A percentile compares a stretch with the other conserved stretches of the same genome.
These are phyloP conservation scores for Alternaria triticimaculans DNA, from an alignment of 2,329 filamentous ascomycete species.

Conservation along the genomic window DNA sequence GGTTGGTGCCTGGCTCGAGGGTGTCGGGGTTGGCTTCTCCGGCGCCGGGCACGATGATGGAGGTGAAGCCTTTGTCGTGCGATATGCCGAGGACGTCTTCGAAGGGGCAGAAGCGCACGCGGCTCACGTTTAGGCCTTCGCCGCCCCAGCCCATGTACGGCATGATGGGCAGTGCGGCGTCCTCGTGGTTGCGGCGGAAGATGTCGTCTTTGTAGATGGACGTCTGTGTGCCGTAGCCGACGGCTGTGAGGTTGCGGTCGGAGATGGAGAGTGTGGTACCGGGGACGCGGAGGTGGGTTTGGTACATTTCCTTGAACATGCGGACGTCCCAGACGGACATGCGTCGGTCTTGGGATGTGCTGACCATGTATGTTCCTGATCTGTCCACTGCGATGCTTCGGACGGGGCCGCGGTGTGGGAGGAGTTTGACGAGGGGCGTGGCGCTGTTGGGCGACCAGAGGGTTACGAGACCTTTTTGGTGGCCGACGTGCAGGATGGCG, in stretches of 20 bases:
- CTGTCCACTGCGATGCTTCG: conserved; percentile 84
- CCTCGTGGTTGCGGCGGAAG: conserved; percentile 77
- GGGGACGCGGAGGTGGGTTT: conserved; percentile 77
- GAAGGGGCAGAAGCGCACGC: conserved; percentile 89
- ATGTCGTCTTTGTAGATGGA: conserved; percentile 86
- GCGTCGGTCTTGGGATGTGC: conserved; percentile 84
- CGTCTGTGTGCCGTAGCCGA: conserved; percentile 88
- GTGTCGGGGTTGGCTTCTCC: conserved; percentile 97
- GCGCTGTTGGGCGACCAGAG: conserved; percentile 94
- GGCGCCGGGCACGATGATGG: conserved; percentile 89
- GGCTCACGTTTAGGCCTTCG: conserved; percentile 80
- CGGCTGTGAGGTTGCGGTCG: conserved; percentile 84
- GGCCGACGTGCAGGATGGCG: conserved; percentile 87
- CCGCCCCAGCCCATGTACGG: conserved; percentile 95
- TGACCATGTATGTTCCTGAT: conserved; percentile 94
- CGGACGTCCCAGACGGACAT: conserved; percentile 97
- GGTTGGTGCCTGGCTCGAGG: conserved; percentile 78
- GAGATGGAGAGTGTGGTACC: conserved; percentile 86
- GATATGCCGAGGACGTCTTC: conserved; percentile 90
- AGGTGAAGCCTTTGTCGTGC: conserved; percentile 86
- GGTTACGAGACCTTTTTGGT: conserved; percentile 93
- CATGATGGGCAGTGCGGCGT: conserved; percentile 72
- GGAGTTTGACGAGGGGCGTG: conserved; percentile 86
- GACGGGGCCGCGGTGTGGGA: conserved; percentile 89
- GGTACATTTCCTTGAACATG: conserved; percentile 91